Conservation (phyloP, 768 basidiomycete species). For the Galerina sulciceps region DNA sequence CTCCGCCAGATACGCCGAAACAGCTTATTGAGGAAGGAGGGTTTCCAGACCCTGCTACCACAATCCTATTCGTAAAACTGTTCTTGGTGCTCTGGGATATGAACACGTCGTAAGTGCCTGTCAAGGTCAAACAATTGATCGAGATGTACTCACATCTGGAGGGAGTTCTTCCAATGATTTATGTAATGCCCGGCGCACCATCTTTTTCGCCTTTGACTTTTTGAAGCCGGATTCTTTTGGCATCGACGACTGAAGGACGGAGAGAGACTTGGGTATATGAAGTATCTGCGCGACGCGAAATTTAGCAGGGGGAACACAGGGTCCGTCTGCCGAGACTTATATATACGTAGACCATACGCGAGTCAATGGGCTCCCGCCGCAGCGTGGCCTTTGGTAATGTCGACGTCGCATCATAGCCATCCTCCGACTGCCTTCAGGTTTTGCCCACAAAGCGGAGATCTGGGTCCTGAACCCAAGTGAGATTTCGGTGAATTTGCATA, state of each 20-base stretch:
- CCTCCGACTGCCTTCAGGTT: not conserved
- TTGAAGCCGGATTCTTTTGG: too few species aligned
- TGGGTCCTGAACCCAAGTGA: not conserved
- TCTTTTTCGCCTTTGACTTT: too few species aligned
- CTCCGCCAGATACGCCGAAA: too few species aligned
- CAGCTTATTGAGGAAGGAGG: not conserved
- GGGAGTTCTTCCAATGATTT: slow-evolving; percentile 1
- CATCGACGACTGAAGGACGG: too few species aligned
- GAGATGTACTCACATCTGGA: not conserved
- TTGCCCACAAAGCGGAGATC: not conserved
- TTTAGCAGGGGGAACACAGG: too few species aligned
- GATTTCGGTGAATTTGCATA: not conserved
- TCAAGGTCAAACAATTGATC: not conserved
- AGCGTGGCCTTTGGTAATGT: slow-evolving; percentile 2
- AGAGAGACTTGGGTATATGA: too few species aligned
- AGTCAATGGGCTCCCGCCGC: not conserved
- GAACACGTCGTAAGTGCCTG: not conserved
- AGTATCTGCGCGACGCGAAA: not conserved
- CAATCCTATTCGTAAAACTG: slow-evolving; percentile 11
- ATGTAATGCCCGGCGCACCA: not conserved
- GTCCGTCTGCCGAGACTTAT: not conserved
- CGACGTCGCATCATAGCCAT: not conserved
- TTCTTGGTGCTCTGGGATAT: slow-evolving; percentile 9
- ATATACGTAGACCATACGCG: not conserved
- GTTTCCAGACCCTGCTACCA: not conserved